Evolutionary conservation across 176 grass and related monocot species (phyloP).

Genomic region (Zoysia pacifica): DNA sequence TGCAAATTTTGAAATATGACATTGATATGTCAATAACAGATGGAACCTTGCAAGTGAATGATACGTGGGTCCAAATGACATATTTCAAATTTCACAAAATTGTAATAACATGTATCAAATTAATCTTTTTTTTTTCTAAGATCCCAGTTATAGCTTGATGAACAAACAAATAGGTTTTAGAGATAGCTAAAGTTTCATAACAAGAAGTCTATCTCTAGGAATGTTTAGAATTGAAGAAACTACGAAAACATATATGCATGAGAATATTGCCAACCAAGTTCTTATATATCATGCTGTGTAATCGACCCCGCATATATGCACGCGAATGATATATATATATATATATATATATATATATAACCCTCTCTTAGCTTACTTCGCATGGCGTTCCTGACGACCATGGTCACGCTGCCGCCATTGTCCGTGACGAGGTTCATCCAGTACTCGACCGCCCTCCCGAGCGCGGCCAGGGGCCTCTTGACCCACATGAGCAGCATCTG

Average conservation of each 20-base stretch:
- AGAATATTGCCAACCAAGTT: not conserved
- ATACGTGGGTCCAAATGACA: too few relatives aligned
- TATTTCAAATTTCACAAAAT: too few relatives aligned
- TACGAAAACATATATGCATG: not conserved
- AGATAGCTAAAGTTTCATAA: not conserved
- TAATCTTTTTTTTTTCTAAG: not conserved
- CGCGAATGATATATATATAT: not conserved
- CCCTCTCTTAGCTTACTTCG: slow-evolving; percentile 23
- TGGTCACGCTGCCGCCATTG: slow-evolving; percentile 44
- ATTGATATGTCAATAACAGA: too few relatives aligned
- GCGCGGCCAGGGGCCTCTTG: slow-evolving; percentile 47
- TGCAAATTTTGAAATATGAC: too few relatives aligned
- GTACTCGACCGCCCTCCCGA: slow-evolving; percentile 51
- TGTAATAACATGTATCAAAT: too few relatives aligned
- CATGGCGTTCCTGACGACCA: slow-evolving; percentile 44
- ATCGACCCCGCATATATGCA: not conserved
- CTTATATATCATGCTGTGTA: not conserved
- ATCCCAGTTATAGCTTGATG: not conserved
- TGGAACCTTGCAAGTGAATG: too few relatives aligned
- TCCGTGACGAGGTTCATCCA: slow-evolving; percentile 72
- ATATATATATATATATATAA: not conserved
- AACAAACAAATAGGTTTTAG: not conserved
- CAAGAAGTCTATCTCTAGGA: not conserved
- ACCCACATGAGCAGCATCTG: slow-evolving; percentile 60
- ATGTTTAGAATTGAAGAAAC: not conserved